Percentiles rank a stretch among this genome's conserved stretches.
Evolutionary conservation across 306 rosid species (phyloP).

Genomic region (Glycine soja): DNA sequence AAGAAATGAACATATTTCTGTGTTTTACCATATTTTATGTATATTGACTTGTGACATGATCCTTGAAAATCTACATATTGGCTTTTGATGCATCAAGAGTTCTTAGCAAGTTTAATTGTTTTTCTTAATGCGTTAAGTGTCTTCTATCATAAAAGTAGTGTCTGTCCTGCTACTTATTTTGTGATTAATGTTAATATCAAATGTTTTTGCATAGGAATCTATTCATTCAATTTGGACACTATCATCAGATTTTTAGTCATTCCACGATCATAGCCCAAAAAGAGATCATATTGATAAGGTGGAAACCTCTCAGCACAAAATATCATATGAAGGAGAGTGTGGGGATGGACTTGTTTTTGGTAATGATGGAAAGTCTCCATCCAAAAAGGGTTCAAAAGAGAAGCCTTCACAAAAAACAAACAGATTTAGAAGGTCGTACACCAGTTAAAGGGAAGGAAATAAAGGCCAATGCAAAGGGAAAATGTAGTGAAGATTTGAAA

Average conservation of each 20-base stretch:
- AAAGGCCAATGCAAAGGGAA: conserved; percentile 48
- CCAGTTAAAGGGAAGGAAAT: conserved; percentile 56
- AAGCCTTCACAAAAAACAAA: conserved; percentile 55
- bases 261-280: conserved; percentile 51
- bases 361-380: conserved; percentile 57
- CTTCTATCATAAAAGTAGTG: background rate
- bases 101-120: background rate
- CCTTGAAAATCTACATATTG: background rate
- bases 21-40: conserved; percentile 26
- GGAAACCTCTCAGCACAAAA: conserved; percentile 53
- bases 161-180: conserved; percentile 24
- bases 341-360: conserved; percentile 49
- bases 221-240: conserved; percentile 64
- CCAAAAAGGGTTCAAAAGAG: conserved; percentile 58
- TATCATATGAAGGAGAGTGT: conserved; percentile 45
- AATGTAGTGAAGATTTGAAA: conserved; percentile 57
- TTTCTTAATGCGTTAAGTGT: background rate
- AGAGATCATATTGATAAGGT: conserved; percentile 47
- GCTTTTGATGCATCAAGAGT: conserved; percentile 7
- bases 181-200: conserved; percentile 46
- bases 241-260: conserved; percentile 81
- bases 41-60: background rate
- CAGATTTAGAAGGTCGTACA: conserved; percentile 45
- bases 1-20: conserved; percentile 5
- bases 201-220: conserved; percentile 54